Conservation (phyloP, 108 stramenopile genomes). For the Pseudonitzschia pungens region DNA sequence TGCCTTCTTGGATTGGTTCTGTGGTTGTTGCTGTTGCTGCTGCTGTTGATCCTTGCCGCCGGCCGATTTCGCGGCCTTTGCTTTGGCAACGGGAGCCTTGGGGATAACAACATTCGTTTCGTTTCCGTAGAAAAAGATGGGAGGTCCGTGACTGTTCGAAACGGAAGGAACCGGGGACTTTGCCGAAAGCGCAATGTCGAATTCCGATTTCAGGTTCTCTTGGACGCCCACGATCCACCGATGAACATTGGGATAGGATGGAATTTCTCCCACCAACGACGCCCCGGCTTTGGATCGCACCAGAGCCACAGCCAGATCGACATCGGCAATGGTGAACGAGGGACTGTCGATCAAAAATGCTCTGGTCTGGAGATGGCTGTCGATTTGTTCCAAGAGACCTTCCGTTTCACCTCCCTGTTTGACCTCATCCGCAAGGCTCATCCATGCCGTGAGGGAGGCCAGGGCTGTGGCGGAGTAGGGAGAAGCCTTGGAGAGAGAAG, state of each 20-base stretch:
- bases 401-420: conserved; percentile 19
- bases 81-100: conserved; percentile 15
- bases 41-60: conserved; percentile 16
- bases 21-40: conserved; percentile 24
- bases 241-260: conserved; percentile 33
- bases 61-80: conserved; percentile 14
- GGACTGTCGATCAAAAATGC: conserved; percentile 66
- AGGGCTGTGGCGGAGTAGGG: conserved; percentile 51
- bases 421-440: conserved; percentile 65
- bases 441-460: conserved; percentile 73
- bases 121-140: conserved; percentile 66
- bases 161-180: neutral
- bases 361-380: conserved; percentile 56
- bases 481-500: conserved; percentile 42
- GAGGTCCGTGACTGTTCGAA: conserved; percentile 21
- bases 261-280: conserved; percentile 8
- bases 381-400: conserved; percentile 40
- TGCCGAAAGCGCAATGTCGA: conserved; percentile 14
- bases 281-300: conserved; percentile 8
- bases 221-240: conserved; percentile 52
- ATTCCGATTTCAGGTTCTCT: conserved; percentile 12
- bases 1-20: conserved; percentile 10
- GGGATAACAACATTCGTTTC: conserved; percentile 53
- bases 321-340: conserved; percentile 60
- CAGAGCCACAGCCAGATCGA: conserved; percentile 66